A percentile compares a stretch with the other conserved stretches of the same genome.
Evolutionary conservation across 2,329 filamentous ascomycete species (phyloP).

Genomic region (Phyllosticta citriasiana): DNA sequence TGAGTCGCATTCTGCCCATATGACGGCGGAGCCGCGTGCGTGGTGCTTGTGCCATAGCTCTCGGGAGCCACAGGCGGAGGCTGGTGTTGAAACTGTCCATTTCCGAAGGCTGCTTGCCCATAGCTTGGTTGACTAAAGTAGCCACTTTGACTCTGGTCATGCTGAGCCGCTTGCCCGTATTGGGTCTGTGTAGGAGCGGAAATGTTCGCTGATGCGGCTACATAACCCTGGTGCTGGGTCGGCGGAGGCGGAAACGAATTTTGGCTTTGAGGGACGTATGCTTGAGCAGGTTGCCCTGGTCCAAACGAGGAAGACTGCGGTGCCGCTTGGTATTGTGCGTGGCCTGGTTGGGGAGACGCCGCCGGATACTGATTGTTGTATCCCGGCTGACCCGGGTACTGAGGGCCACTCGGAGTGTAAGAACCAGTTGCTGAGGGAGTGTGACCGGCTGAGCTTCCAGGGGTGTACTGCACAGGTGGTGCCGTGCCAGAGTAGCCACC

Average conservation of each 20-base stretch:
- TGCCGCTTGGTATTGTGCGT: not conserved
- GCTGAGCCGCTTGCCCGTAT: not conserved
- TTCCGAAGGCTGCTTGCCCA: not conserved
- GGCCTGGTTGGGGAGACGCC: not conserved
- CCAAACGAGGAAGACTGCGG: slow-evolving; percentile 5
- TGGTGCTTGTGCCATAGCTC: not conserved
- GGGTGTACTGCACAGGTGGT: slow-evolving; percentile 49
- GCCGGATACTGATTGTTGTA: slow-evolving; percentile 15
- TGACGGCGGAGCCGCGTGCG: not conserved
- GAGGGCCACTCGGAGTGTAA: not conserved
- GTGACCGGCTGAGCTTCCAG: slow-evolving; percentile 3
- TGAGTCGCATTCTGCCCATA: slow-evolving; percentile 1
- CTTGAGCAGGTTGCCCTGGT: not conserved
- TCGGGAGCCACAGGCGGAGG: not conserved
- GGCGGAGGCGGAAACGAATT: slow-evolving; percentile 6
- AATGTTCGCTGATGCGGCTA: not conserved
- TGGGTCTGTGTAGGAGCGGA: slow-evolving; percentile 3
- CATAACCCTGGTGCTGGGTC: not conserved
- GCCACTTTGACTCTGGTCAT: not conserved
- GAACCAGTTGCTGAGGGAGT: slow-evolving; percentile 1
- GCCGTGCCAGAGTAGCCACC: slow-evolving; percentile 53
- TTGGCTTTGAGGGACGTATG: not conserved
- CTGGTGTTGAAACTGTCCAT: not conserved
- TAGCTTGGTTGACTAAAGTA: slow-evolving; percentile 6
- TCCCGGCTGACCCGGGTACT: slow-evolving; percentile 7